Base-by-base conservation (phyloP, 768 basidiomycete species). In the Suillus fuscotomentosus region DNA sequence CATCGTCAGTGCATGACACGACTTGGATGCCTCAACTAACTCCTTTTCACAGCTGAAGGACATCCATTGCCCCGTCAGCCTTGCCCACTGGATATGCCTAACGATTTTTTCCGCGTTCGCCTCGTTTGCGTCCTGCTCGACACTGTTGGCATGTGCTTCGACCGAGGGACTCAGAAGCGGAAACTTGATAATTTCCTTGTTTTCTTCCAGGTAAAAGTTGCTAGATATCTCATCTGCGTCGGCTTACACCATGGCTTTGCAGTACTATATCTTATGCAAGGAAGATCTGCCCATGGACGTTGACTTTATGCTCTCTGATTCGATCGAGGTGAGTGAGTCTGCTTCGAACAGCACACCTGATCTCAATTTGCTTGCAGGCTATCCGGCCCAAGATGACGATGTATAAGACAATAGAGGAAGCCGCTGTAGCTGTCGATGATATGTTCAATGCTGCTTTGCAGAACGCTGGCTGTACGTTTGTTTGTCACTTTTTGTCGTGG, bases 111-210 rank as follows among this genome's bases (percentile, higher is more conserved):
- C 85, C 88, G 97, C 41, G 76, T 98, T 63, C 85, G 97, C 14
- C 83, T 99, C 60, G 87, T 97, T 51, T 99, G 97, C 73, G 91
- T 91, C 8, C 81, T 99, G 45, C 82, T 99, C 22, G 97, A 99
- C 76, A 94, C 96, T 0, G 96, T 95, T 73, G 97, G 97, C 22
- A 94, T 96, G 85, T 99, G 97, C 78, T 99, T 99, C 76, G 97
- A 98, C 75, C 88, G 90, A 47, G 97, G 97, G 1, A 88, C 90
- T 5, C 92, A 94, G 74, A 93, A 89, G 76, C 91, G 91, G 81
- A 98, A 96, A 74, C 79, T 99, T 27, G 97, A 99, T 77, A 90
- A 88, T 69, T 97, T 97, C 73, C 78, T 99, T 67, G 82, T 86
- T 15, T 95, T 97, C 79, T 98, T 99, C 77, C 95, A 99, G 85